Base-by-base conservation (phyloP, 2,329 filamentous ascomycete species). In the Lecanosticta acicola region DNA sequence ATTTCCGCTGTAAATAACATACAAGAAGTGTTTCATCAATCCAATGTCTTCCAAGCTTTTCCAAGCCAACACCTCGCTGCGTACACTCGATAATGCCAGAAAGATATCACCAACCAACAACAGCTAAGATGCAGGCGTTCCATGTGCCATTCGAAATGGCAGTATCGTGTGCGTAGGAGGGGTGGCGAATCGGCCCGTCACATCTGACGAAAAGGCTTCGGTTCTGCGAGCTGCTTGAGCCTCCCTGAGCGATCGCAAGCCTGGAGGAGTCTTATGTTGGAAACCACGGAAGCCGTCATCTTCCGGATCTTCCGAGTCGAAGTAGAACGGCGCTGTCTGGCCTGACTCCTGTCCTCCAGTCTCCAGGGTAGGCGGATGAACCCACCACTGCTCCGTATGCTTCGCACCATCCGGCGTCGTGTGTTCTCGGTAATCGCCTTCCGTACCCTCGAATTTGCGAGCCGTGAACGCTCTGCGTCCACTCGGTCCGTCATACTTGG, bases 291-390 rank as follows among this genome's bases (percentile, higher is more conserved):
- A 13, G 3, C 41, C 46, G 39, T 49, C 46, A 21, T 41, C 37
- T 17, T 35, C 32, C 8, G 32, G 5, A 11, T 18, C 14, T 20
- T 39, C n/a, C 13, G 39, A 32, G 13, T 43, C 45, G n/a, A 66
- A 56, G 41, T 63, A 54, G 41, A 66, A 64, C 2, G 60, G 55
- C 21, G 45, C 46, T 0, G 65, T 68, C 49, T 67, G 64, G 4
- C 66, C 67, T 1, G 58, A 58, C 16, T 56, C 49, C 10, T 55
- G 48, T 8, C 52, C 65, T 16, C 57, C 63, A 7, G 57, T 56
- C 42, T 70, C 67, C 2, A 72, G 42, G 1, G 60, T 65, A 1
- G 72, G 71, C 21, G 69, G 67, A 52, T 76, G 69, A 1, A 74
- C 60, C 59, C 69, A 72, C 3, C 67, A 72, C 3, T 66, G 68